Percentiles rank a stretch among this genome's conserved stretches.
These are phyloP conservation scores for Psidium guajava DNA, from an alignment of 345 rosid genomes.

Conservation along the genomic window DNA sequence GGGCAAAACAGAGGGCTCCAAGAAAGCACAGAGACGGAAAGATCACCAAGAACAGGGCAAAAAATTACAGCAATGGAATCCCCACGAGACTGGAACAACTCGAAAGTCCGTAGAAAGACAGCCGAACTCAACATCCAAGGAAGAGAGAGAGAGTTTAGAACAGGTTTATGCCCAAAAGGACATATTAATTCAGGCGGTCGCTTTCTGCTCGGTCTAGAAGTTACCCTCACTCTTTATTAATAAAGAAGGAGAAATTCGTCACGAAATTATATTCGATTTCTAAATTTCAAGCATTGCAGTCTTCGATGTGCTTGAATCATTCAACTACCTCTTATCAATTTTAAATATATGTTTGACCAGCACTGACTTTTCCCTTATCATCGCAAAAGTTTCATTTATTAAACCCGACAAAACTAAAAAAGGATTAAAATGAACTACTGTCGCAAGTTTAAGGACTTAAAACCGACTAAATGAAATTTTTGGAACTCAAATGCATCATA, in stretches of 20 bases:
- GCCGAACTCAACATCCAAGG: not conserved
- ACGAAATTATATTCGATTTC: not conserved
- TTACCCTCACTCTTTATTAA: not conserved
- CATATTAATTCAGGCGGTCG: not conserved
- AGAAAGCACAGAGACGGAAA: not conserved
- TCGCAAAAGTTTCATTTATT: not conserved
- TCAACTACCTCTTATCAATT: not conserved
- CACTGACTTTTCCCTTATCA: not conserved
- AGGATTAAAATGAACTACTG: not conserved
- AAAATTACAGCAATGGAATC: not conserved
- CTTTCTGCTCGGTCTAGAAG: not conserved
- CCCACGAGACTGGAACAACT: not conserved
- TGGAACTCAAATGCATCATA: not conserved
- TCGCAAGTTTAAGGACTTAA: not conserved
- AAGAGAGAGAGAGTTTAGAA: not conserved
- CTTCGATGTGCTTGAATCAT: not conserved
- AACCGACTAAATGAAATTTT: not conserved
- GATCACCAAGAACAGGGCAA: not conserved
- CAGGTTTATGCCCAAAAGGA: not conserved
- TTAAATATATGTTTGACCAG: not conserved
- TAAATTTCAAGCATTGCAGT: not conserved
- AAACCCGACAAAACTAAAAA: not conserved
- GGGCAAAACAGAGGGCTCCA: not conserved
- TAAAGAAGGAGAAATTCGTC: not conserved
- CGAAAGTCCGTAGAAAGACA: not conserved